These are phyloP conservation scores for Aspergillus viridinutans DNA, from an alignment of 2,329 filamentous ascomycete genomes.

Conservation along the genomic window DNA sequence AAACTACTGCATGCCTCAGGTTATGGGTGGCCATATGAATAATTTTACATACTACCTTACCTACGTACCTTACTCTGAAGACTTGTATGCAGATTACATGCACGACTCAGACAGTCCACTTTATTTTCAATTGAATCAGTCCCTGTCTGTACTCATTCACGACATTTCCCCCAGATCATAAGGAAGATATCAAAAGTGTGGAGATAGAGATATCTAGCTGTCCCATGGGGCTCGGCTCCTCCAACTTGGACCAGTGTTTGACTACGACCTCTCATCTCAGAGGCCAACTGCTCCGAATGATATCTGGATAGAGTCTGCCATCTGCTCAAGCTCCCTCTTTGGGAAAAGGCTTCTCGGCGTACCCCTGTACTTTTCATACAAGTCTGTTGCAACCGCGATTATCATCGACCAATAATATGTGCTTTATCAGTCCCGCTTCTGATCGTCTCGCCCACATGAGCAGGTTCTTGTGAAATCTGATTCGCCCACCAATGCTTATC, in stretches of 20 bases:
- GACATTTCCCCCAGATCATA: background rate
- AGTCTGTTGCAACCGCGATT: background rate
- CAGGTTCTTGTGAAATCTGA: background rate
- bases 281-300: background rate
- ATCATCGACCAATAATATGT: background rate
- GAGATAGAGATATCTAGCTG: background rate
- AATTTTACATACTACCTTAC: too few relatives aligned
- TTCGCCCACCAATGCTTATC: background rate
- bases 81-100: background rate
- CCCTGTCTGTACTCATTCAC: background rate
- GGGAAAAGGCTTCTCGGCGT: background rate
- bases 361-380: background rate
- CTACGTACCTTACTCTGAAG: too few relatives aligned
- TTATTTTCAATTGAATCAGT: background rate
- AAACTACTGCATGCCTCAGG: background rate
- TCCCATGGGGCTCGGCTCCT: background rate
- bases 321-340: background rate
- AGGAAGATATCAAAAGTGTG: background rate
- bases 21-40: background rate
- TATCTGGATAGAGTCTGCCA: background rate
- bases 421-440: background rate
- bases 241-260: background rate
- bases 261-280: background rate
- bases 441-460: background rate
- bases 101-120: background rate